phyloP scores from a whole-genome alignment of 2,329 filamentous ascomycete genomes.

The Paecilomyces sp. region DNA sequence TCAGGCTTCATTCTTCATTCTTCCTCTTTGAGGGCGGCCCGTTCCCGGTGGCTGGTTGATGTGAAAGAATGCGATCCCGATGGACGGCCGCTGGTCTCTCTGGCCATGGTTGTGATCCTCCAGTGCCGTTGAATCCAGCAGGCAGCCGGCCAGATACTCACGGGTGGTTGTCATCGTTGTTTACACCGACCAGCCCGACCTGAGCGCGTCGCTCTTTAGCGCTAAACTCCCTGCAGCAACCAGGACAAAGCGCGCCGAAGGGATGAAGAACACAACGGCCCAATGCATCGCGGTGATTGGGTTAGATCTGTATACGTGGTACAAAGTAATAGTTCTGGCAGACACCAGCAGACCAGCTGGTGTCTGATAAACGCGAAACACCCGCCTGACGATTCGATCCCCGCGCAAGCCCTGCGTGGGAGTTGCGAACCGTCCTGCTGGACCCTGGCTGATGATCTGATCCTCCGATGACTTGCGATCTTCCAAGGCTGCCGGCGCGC shows the following conservation, averaged over 20 bases:
- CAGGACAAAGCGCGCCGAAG: background rate
- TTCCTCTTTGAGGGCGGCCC: background rate
- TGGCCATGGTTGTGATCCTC: background rate
- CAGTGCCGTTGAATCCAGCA: background rate
- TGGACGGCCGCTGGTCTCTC: background rate
- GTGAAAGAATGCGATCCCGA: background rate
- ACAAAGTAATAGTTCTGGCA: background rate
- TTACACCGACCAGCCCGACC: background rate
- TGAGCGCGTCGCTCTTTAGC: background rate
- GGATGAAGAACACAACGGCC: background rate
- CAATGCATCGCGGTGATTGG: background rate
- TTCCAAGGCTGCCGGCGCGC: background rate
- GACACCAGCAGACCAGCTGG: conserved; percentile 2
- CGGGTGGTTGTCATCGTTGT: background rate
- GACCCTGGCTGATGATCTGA: background rate
- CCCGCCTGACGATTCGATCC: conserved; percentile 7
- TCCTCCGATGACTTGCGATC: background rate
- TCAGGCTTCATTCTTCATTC: background rate
- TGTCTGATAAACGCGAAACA: conserved; percentile 10
- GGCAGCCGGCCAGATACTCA: background rate
- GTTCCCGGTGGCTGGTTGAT: background rate
- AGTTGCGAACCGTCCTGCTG: background rate
- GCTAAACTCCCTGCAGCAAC: background rate
- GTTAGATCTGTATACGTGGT: background rate
- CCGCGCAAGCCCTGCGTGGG: background rate